Evolutionary conservation across 2,329 filamentous ascomycete species (phyloP).

Genomic region (Paecilomyces dactylethromorphus): DNA sequence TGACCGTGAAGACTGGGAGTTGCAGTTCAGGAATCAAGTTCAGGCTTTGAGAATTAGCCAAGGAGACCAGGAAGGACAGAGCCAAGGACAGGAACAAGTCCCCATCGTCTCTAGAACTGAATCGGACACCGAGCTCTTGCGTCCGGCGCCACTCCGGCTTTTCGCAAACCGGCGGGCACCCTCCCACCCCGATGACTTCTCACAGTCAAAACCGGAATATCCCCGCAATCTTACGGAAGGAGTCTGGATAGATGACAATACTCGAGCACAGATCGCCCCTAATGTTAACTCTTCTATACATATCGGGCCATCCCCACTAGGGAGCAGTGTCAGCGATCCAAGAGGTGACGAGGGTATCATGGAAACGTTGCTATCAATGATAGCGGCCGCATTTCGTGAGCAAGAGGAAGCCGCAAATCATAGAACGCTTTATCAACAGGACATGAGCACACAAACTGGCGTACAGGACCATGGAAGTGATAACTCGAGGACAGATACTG

Average conservation of each 20-base stretch:
- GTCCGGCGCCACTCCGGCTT: background rate
- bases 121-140: background rate
- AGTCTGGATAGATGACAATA: background rate
- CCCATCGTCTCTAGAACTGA: background rate
- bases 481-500: background rate
- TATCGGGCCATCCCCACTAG: background rate
- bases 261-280: background rate
- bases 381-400: background rate
- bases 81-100: background rate
- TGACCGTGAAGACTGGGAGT: background rate
- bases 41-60: background rate
- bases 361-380: background rate
- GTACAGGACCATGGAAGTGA: background rate
- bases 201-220: background rate
- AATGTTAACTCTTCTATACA: background rate
- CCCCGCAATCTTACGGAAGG: background rate
- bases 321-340: background rate
- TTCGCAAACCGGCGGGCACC: background rate
- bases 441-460: background rate
- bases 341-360: background rate
- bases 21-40: background rate
- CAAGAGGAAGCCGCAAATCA: background rate
- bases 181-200: background rate
- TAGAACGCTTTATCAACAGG: background rate
- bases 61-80: background rate